These are phyloP conservation scores for Penicillium hordei DNA, from an alignment of 2,329 filamentous ascomycete species.

Conservation along the genomic window DNA sequence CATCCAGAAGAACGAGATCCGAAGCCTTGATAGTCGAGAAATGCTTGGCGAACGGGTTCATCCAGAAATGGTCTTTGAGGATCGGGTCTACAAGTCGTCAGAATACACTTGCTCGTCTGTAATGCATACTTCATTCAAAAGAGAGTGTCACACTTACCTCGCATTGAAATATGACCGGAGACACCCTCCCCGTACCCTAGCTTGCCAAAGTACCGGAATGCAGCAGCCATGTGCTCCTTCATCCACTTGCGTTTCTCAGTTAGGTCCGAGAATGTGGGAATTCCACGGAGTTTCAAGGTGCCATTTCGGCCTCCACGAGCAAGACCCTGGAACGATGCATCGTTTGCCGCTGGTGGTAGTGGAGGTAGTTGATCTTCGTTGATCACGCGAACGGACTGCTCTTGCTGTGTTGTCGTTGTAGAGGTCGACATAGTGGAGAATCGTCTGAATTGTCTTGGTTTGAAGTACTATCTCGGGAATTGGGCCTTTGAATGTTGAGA, in stretches of 20 bases:
- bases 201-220: constrained; percentile 44
- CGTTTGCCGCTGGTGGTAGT: constrained; percentile 26
- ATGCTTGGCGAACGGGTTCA: constrained; percentile 43
- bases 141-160: constrained; percentile 24
- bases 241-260: constrained; percentile 53
- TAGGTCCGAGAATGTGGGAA: constrained; percentile 43
- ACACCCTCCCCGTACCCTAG: constrained; percentile 43
- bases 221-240: constrained; percentile 50
- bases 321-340: constrained; percentile 34
- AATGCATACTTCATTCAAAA: neutral
- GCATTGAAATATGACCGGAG: constrained; percentile 45
- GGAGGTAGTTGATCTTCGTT: constrained; percentile 22
- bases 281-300: constrained; percentile 38
- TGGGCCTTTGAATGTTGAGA: neutral
- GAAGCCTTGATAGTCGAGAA: constrained; percentile 45
- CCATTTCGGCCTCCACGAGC: constrained; percentile 40
- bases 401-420: constrained; percentile 17
- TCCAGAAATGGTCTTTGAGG: constrained; percentile 42
- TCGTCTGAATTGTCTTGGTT: neutral
- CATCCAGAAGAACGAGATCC: constrained; percentile 43
- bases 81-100: constrained; percentile 31
- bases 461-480: neutral
- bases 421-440: constrained; percentile 16
- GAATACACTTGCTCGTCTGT: neutral
- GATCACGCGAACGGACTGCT: constrained; percentile 20